Percentiles rank a stretch among this genome's conserved stretches.
Conservation (phyloP, 2,329 filamentous ascomycete species). For the Beauveria scarabaeidicola region DNA sequence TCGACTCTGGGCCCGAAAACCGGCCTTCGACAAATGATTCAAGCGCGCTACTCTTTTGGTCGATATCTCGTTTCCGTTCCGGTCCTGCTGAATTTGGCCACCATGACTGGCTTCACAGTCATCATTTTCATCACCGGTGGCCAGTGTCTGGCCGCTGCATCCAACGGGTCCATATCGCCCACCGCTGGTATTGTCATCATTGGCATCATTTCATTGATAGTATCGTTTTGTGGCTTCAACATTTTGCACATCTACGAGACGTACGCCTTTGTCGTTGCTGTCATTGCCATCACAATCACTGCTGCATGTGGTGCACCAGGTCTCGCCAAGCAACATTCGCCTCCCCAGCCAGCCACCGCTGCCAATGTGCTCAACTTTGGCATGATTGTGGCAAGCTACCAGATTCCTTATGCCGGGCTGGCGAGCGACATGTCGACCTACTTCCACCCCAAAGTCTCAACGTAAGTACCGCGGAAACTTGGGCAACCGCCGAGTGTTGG, state of each 20-base stretch:
- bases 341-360: conserved; percentile 33
- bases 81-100: conserved; percentile 54
- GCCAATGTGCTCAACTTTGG: conserved; percentile 45
- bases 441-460: conserved; percentile 45
- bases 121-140: conserved; percentile 54
- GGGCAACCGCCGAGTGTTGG: not conserved
- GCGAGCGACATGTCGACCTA: conserved; percentile 55
- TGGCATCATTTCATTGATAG: conserved; percentile 44
- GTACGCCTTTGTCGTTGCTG: conserved; percentile 47
- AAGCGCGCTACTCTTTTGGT: conserved; percentile 54
- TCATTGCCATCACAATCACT: conserved; percentile 46
- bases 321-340: conserved; percentile 38
- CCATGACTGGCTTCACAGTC: conserved; percentile 54
- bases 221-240: conserved; percentile 54
- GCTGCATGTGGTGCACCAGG: conserved; percentile 43
- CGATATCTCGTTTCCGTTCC: conserved; percentile 51
- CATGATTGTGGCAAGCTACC: conserved; percentile 54
- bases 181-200: conserved; percentile 54
- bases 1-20: conserved; percentile 52
- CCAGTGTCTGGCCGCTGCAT: conserved; percentile 47
- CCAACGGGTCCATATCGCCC: conserved; percentile 38
- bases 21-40: conserved; percentile 58
- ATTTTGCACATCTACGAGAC: conserved; percentile 50
- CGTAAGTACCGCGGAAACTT: conserved; percentile 24
- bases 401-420: conserved; percentile 53